These are phyloP conservation scores for Grifola frondosa DNA, from an alignment of 1,284 basidiomycete genomes.

Conservation along the genomic window DNA sequence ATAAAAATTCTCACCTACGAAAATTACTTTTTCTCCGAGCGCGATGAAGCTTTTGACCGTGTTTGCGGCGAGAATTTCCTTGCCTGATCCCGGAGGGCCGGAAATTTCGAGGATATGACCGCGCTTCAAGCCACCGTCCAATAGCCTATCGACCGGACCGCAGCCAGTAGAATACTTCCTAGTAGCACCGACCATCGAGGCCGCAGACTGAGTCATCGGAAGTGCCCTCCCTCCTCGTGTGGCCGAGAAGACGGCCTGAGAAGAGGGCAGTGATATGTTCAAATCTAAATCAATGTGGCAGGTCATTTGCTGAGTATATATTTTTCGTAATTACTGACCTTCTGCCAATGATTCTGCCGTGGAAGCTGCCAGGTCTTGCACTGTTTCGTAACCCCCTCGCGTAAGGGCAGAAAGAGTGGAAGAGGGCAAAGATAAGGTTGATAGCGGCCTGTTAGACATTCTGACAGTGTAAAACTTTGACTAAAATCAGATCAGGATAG, in stretches of 20 bases:
- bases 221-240: constrained; percentile 34
- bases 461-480: too few relatives aligned
- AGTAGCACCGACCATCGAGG: constrained; percentile 40
- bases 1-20: constrained; percentile 51
- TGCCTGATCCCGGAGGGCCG: constrained; percentile 69
- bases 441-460: constrained; percentile 33
- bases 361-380: constrained; percentile 42
- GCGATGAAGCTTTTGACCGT: constrained; percentile 49
- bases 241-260: constrained; percentile 44
- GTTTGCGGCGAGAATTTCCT: constrained; percentile 51
- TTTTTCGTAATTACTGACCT: constrained; percentile 33
- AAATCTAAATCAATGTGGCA: constrained; percentile 39
- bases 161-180: constrained; percentile 44
- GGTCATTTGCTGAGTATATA: constrained; percentile 4
- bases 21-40: constrained; percentile 49
- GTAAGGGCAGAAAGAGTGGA: constrained; percentile 42
- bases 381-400: constrained; percentile 50
- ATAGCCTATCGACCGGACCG: constrained; percentile 51
- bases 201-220: constrained; percentile 58
- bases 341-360: constrained; percentile 43
- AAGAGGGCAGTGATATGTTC: constrained; percentile 42
- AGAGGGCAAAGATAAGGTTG: constrained; percentile 38
- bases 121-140: constrained; percentile 58
- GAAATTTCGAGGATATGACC: constrained; percentile 70
- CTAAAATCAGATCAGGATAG: too few relatives aligned